These are phyloP conservation scores for Nitzschia putrida DNA, from an alignment of 108 stramenopile genomes.

Conservation along the genomic window DNA sequence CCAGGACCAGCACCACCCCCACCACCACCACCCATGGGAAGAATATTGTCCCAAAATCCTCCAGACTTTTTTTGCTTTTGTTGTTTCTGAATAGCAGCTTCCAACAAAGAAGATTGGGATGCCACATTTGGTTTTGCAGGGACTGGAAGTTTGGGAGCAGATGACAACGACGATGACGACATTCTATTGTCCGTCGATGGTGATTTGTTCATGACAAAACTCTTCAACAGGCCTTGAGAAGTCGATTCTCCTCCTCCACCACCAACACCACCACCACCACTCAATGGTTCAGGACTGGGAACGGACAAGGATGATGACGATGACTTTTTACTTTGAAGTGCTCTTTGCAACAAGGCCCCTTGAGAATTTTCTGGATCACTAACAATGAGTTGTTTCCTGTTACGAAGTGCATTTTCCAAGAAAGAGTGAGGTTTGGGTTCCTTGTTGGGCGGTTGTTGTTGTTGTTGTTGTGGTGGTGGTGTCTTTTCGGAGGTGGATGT, in stretches of 20 bases:
- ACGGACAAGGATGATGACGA: too few species aligned
- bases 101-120: slow-evolving; percentile 2
- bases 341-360: too few species aligned
- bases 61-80: not conserved
- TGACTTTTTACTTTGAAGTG: too few species aligned
- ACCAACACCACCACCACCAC: not conserved
- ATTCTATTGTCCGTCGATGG: not conserved
- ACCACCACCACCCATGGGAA: not conserved
- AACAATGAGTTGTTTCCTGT: too few species aligned
- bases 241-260: not conserved
- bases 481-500: too few species aligned
- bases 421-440: too few species aligned
- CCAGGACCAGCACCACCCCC: not conserved
- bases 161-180: not conserved
- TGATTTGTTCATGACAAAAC: not conserved
- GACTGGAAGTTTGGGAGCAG: not conserved
- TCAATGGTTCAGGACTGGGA: not conserved
- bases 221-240: not conserved
- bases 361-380: too few species aligned
- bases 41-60: slow-evolving; percentile 9
- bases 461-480: too few species aligned
- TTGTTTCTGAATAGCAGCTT: slow-evolving; percentile 12
- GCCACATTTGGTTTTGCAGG: not conserved
- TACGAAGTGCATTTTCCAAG: too few species aligned
- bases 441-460: too few species aligned